Evolutionary conservation across 768 basidiomycete species (phyloP), one percentile per base, ranked within the genome.

Genomic region (Kondoa malvinella): DNA sequence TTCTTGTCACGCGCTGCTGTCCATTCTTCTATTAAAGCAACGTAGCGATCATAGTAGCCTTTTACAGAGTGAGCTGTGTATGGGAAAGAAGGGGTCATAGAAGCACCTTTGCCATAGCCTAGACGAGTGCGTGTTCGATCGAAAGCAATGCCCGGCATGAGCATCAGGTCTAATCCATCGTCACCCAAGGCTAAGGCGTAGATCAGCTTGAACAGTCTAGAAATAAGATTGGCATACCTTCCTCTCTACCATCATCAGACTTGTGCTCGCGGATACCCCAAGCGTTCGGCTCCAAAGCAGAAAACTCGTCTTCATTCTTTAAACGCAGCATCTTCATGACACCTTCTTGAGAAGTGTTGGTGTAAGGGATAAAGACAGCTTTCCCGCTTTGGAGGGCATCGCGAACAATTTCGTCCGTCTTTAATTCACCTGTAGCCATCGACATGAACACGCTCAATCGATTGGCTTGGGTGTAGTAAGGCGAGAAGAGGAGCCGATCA

Each of bases 11-110:
- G 3, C 32, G 16, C 15, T 27, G 16, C 26, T 29, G 26, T 15
- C 61, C 61, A 63, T 33, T 31, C n/a, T 17, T 27, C 30, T n/a
- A 33, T 15, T 33, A 63, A 12, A 3, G 31, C 21, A 3, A 69
- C 56, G 34, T 69, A 69, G 56, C 50, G 57, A 61, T 69, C 68
- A 33, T 69, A 69, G 40, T 67, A 69, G 32, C 68, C 68, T 66
- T 31, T 68, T 66, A 61, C 64, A 33, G n/a, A n/a, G 57, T 61
- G 4, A 50, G 21, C 21, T 50, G 40, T 8, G 40, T 8, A 8
- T 8, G 21, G 21, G 8, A 50, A 50, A 50, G 8, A n/a, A 40
- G 63, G 29, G 65, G 56, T 4, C 67, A 33, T 66, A 3, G 34
- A 64, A 34, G 21, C 21, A 34, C 27, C 21, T 21, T 31, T 57